Percentiles rank a stretch among this genome's conserved stretches.
phyloP scores from a whole-genome alignment of 2,329 filamentous ascomycete genomes.

The Achaetomium macrosporum region DNA sequence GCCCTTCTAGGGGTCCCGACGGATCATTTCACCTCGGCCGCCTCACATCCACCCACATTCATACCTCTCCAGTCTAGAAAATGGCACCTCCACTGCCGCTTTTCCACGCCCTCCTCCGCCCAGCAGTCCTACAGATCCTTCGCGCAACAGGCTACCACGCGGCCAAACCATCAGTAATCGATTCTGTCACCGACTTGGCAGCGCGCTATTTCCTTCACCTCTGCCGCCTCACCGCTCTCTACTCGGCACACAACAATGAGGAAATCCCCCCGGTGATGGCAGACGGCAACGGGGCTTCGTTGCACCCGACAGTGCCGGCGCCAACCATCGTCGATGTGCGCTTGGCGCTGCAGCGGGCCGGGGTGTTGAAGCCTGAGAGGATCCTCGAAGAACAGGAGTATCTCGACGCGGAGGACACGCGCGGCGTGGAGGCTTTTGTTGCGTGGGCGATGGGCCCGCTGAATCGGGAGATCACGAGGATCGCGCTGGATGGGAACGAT shows the following conservation, averaged over 20 bases:
- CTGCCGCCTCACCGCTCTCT: conserved; percentile 63
- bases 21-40: neutral
- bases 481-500: conserved; percentile 64
- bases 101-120: conserved; percentile 73
- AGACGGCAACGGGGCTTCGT: neutral
- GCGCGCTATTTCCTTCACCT: conserved; percentile 74
- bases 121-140: conserved; percentile 82
- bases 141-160: conserved; percentile 86
- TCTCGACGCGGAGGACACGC: conserved; percentile 66
- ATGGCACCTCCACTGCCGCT: conserved; percentile 45
- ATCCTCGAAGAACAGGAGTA: conserved; percentile 64
- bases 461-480: conserved; percentile 73
- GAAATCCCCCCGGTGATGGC: conserved; percentile 29
- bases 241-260: conserved; percentile 63
- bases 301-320: conserved; percentile 26
- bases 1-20: too few species aligned
- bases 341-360: conserved; percentile 76
- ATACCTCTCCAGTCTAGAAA: conserved; percentile 7
- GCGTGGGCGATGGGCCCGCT: conserved; percentile 69
- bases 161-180: conserved; percentile 73
- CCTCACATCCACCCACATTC: neutral
- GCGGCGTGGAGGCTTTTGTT: conserved; percentile 72
- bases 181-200: conserved; percentile 81
- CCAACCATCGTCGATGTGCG: conserved; percentile 72
- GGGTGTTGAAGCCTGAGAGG: conserved; percentile 64